phyloP scores from a whole-genome alignment of 352 stramenopile genomes.

The Phytophthora gonapodyides region DNA sequence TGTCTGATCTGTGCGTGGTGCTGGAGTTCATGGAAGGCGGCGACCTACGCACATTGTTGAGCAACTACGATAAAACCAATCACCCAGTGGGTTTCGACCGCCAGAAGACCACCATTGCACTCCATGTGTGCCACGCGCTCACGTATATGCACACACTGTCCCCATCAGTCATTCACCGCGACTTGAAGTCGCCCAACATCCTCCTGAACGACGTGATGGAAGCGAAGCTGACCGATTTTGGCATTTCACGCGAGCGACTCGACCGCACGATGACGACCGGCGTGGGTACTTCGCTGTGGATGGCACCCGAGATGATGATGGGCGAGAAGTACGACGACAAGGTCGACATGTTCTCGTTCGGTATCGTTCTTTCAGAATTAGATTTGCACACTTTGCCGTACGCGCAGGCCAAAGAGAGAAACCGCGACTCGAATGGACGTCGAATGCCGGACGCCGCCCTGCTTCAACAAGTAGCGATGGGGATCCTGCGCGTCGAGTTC shows the following conservation, averaged over 20 bases:
- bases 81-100: too few species aligned
- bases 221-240: conserved; percentile 15
- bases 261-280: conserved; percentile 41
- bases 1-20: conserved; percentile 39
- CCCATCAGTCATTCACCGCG: conserved; percentile 32
- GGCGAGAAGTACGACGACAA: too few species aligned
- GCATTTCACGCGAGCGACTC: too few species aligned
- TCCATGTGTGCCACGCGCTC: conserved; percentile 34
- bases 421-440: conserved; percentile 2
- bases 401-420: conserved; percentile 22
- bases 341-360: too few species aligned
- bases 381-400: conserved; percentile 51
- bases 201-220: conserved; percentile 21
- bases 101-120: conserved; percentile 20
- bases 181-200: conserved; percentile 59
- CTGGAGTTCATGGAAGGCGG: conserved; percentile 50
- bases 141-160: conserved; percentile 18
- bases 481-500: conserved; percentile 19
- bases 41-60: conserved; percentile 39
- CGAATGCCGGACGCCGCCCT: conserved; percentile 16
- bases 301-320: too few species aligned
- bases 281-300: too few species aligned
- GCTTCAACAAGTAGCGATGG: conserved; percentile 10
- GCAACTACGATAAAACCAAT: too few species aligned
- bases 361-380: too few species aligned